Base-by-base conservation (phyloP, 192 early-diverging fungal species). In the Coemansia sp. region DNA sequence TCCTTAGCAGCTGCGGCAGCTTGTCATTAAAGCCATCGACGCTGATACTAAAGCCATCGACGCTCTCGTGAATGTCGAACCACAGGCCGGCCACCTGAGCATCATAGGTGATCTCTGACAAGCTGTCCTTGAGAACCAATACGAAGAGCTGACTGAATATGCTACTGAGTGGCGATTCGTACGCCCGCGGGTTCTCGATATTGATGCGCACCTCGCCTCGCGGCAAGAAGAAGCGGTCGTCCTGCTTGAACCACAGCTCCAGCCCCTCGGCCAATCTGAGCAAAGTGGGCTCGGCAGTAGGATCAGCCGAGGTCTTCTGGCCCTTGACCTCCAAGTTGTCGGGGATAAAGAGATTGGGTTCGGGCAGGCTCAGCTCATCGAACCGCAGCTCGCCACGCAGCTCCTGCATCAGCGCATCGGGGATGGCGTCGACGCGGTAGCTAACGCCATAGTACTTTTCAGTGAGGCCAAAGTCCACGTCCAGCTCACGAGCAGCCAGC, bases 161-260 rank as follows among this genome's bases (percentile, higher is more conserved):
- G 62, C 86, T 90, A 60, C 86, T 86, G 43, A 83, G 74, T 13
- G 93, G 92, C 20, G 88, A 88, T 21, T 87, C 84, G 74, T 96
- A 92, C 0, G 88, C 85, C 14, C 90, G 67, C n/a, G 93, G 95
- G 14, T 86, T 92, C 51, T 83, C 81, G 51, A 89, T 83, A 46
- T 84, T 74, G 43, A 97, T 86, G 61, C 84, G 88, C 51, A 93
- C 77, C 62, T 90, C 88, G 59, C 90, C 92, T 63, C 95, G 92
- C 35, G 97, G 97, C 18, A 95, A 85, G 84, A 88, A 90, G 65
- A 94, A 99, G 2, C 85, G 91, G 72, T 96, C 93, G 78, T 99
- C 96, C 63, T 92, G 92, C 74, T 96, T 95, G 74, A 93, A 87
- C 96, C 96, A 99, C 70, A 97, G 69, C 37, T 94, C 87, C 23